These are phyloP conservation scores for Silene noctiflora DNA, from an alignment of 179 eudicot species.

Conservation along the genomic window DNA sequence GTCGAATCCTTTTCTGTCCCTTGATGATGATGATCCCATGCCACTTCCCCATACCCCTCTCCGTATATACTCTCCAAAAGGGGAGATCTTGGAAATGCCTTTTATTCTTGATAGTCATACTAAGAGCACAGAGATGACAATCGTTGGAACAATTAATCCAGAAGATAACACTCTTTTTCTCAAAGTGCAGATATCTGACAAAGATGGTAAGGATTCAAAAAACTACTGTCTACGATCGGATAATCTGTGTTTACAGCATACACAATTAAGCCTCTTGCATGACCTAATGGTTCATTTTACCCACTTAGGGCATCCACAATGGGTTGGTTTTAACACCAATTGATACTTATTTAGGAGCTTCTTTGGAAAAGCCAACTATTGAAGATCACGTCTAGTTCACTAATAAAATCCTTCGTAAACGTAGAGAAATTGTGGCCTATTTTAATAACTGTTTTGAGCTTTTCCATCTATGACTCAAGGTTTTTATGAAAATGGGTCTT, in stretches of 20 bases:
- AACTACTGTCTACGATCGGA: neutral
- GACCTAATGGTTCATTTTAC: neutral
- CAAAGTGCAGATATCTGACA: constrained; percentile 63
- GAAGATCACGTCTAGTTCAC: too few relatives aligned
- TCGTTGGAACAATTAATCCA: constrained; percentile 72
- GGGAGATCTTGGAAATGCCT: constrained; percentile 40
- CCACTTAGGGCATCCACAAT: neutral
- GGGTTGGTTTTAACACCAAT: too few relatives aligned
- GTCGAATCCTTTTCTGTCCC: constrained; percentile 58
- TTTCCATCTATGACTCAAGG: too few relatives aligned
- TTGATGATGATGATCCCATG: constrained; percentile 24
- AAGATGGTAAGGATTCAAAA: constrained; percentile 48
- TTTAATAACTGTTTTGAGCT: too few relatives aligned
- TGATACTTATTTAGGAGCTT: too few relatives aligned
- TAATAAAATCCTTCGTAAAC: too few relatives aligned
- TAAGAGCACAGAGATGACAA: constrained; percentile 65
- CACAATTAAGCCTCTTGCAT: neutral
- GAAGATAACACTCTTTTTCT: constrained; percentile 69
- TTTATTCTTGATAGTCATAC: constrained; percentile 36
- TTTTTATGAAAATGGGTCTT: too few relatives aligned
- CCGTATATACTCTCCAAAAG: constrained; percentile 24
- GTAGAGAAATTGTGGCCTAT: too few relatives aligned
- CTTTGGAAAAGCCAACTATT: too few relatives aligned
- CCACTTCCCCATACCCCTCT: constrained; percentile 21
- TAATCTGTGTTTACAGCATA: neutral